Conservation (phyloP, 2,329 filamentous ascomycete species). For the Eutypella sp. region DNA sequence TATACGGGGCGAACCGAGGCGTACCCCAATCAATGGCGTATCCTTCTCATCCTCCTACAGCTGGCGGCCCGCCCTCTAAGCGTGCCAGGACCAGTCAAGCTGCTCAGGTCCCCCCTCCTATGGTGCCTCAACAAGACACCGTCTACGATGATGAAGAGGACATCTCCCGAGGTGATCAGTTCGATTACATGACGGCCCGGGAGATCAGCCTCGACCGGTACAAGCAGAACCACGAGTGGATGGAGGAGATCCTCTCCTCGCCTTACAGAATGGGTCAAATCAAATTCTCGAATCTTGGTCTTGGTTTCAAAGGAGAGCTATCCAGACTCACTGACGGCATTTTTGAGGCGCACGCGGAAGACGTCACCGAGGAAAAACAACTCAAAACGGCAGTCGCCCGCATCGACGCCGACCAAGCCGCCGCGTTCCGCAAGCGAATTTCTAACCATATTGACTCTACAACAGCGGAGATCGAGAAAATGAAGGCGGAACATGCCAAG, state of each 20-base stretch:
- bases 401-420: slow-evolving; percentile 70
- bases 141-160: slow-evolving; percentile 84
- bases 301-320: slow-evolving; percentile 80
- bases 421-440: slow-evolving; percentile 78
- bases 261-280: slow-evolving; percentile 84
- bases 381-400: slow-evolving; percentile 59
- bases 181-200: slow-evolving; percentile 82
- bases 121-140: slow-evolving; percentile 35
- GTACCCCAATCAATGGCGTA: slow-evolving; percentile 60
- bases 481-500: slow-evolving; percentile 74
- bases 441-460: slow-evolving; percentile 66
- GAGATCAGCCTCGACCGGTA: slow-evolving; percentile 87
- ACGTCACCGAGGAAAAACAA: slow-evolving; percentile 38
- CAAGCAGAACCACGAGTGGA: slow-evolving; percentile 96
- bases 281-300: slow-evolving; percentile 76
- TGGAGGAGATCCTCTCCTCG: slow-evolving; percentile 93
- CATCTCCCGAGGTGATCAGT: slow-evolving; percentile 77
- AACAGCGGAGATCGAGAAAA: slow-evolving; percentile 74
- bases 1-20: slow-evolving; percentile 44
- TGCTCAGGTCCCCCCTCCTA: slow-evolving; percentile 30
- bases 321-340: slow-evolving; percentile 78
- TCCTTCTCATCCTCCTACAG: slow-evolving; percentile 42
- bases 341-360: slow-evolving; percentile 61
- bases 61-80: slow-evolving; percentile 50
- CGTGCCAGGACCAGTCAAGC: slow-evolving; percentile 43